These are phyloP conservation scores for Lasiosphaeris hirsuta DNA, from an alignment of 495 filamentous ascomycete species.

Conservation along the genomic window DNA sequence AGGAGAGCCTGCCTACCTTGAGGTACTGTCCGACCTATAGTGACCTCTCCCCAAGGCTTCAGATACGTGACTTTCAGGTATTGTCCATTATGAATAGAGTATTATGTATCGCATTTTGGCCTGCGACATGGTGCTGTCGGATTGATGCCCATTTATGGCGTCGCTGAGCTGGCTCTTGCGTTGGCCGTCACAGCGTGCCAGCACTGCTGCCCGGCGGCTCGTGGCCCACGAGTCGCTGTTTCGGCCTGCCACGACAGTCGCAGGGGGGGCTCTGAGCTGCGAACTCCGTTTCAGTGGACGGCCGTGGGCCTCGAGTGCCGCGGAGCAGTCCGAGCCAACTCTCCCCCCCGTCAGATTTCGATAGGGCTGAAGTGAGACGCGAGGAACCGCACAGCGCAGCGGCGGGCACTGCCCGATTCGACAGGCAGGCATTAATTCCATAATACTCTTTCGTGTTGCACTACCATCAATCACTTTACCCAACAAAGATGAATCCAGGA, in stretches of 20 bases:
- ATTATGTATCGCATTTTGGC: too few species aligned
- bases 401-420: too few species aligned
- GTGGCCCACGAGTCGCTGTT: conserved; percentile 8
- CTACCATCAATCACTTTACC: too few species aligned
- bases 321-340: neutral
- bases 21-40: too few species aligned
- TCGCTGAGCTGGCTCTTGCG: conserved; percentile 1
- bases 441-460: too few species aligned
- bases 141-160: conserved; percentile 11
- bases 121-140: too few species aligned
- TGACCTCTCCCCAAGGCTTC: too few species aligned
- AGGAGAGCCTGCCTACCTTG: too few species aligned
- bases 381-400: too few species aligned
- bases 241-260: conserved; percentile 7
- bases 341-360: neutral
- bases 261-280: neutral
- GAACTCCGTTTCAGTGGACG: neutral
- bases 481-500: too few species aligned
- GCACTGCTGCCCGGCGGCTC: neutral
- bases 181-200: neutral
- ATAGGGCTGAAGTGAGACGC: neutral
- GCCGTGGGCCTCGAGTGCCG: too few species aligned
- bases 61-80: neutral
- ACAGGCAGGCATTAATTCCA: too few species aligned
- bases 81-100: neutral